Evolutionary conservation across 2,329 filamentous ascomycete genomes (phyloP).

Genomic region (Beauveria sp.): DNA sequence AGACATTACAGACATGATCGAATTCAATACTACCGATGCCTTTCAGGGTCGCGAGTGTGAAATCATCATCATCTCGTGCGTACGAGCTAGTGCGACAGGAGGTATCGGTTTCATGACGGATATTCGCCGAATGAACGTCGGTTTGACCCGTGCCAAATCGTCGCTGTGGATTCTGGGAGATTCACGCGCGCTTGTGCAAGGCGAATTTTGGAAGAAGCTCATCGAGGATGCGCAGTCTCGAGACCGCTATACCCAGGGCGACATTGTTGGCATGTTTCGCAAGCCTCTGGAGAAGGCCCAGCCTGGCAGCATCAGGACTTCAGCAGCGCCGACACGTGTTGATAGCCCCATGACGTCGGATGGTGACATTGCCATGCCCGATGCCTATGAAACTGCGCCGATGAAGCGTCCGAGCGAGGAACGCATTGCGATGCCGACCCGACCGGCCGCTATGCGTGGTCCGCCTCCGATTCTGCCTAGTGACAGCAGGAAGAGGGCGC

Average conservation of each 20-base stretch:
- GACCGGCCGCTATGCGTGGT: slow-evolving; percentile 16
- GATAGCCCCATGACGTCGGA: not conserved
- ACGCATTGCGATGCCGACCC: slow-evolving; percentile 6
- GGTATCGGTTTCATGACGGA: slow-evolving; percentile 98
- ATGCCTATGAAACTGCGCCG: not conserved
- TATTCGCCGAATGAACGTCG: slow-evolving; percentile 98
- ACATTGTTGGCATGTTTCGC: slow-evolving; percentile 43
- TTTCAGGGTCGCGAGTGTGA: slow-evolving; percentile 97
- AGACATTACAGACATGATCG: slow-evolving; percentile 67
- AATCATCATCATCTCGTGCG: slow-evolving; percentile 98
- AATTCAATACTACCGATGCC: slow-evolving; percentile 98
- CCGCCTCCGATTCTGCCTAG: slow-evolving; percentile 28
- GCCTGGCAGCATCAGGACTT: slow-evolving; percentile 13
- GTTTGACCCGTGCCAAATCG: slow-evolving; percentile 90
- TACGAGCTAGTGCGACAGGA: slow-evolving; percentile 83
- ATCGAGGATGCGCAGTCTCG: slow-evolving; percentile 73
- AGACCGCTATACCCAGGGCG: slow-evolving; percentile 66
- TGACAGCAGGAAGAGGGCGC: slow-evolving; percentile 35
- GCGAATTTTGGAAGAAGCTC: slow-evolving; percentile 83
- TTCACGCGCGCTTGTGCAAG: slow-evolving; percentile 75
- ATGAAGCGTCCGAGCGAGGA: not conserved
- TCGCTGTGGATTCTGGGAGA: slow-evolving; percentile 96
- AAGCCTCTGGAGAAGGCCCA: slow-evolving; percentile 33
- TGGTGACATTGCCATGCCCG: slow-evolving; percentile 12
- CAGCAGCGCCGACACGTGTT: slow-evolving; percentile 14